Percentiles rank a stretch among this genome's conserved stretches.
Conservation (phyloP, 495 filamentous ascomycete genomes). For the Podospora conica region DNA sequence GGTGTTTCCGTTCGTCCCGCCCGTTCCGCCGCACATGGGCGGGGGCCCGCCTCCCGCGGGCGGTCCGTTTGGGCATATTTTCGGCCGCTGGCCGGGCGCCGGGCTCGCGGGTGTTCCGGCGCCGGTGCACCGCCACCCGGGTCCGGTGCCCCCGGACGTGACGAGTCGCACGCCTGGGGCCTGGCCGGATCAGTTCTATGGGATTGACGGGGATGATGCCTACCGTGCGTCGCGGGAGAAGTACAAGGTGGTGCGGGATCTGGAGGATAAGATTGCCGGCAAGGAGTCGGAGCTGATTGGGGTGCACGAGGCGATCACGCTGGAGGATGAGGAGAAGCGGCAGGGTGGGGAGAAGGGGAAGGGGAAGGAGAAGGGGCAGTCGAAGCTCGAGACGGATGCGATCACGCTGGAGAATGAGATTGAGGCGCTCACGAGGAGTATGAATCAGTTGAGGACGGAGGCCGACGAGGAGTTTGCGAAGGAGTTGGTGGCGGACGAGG, state of each 20-base stretch:
- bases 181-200: conserved; percentile 19
- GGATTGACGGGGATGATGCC: conserved; percentile 1
- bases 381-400: conserved; percentile 10
- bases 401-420: conserved; percentile 24
- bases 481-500: conserved; percentile 30
- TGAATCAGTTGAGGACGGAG: conserved; percentile 24
- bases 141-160: neutral
- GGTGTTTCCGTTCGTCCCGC: neutral
- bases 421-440: conserved; percentile 16
- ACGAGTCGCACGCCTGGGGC: conserved; percentile 17
- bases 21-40: neutral
- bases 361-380: neutral
- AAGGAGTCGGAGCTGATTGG: conserved; percentile 21
- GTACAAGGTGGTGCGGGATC: conserved; percentile 21
- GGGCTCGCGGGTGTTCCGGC: neutral
- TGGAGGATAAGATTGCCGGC: conserved; percentile 24
- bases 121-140: neutral
- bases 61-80: neutral
- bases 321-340: conserved; percentile 3
- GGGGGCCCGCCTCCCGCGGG: neutral
- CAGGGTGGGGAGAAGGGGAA: neutral
- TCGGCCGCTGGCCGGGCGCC: neutral
- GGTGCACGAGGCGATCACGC: conserved; percentile 16
- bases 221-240: conserved; percentile 21
- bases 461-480: conserved; percentile 33